These are phyloP conservation scores for Helichrysum umbraculigerum DNA, from an alignment of 129 eudicot species.

Conservation along the genomic window DNA sequence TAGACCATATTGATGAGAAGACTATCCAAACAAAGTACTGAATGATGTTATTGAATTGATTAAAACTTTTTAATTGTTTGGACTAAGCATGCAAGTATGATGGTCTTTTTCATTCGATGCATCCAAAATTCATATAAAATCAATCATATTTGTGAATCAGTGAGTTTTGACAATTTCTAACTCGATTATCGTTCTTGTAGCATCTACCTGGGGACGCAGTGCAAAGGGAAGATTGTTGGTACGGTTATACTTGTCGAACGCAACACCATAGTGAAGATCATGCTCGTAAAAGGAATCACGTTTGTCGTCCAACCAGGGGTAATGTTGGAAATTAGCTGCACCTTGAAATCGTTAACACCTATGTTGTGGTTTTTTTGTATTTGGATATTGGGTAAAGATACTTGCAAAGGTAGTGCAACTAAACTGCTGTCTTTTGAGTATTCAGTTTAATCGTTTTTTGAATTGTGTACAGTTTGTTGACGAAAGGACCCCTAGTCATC, in stretches of 20 bases:
- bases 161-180: neutral
- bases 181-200: conserved; percentile 34
- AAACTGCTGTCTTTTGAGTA: neutral
- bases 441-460: neutral
- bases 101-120: too few species aligned
- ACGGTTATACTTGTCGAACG: conserved; percentile 83
- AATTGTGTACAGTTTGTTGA: neutral
- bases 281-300: conserved; percentile 90
- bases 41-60: too few species aligned
- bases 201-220: conserved; percentile 56
- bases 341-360: neutral
- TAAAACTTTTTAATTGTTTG: too few species aligned
- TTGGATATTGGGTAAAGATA: neutral
- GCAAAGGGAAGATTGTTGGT: conserved; percentile 87
- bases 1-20: too few species aligned
- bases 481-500: neutral
- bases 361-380: neutral
- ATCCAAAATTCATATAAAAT: too few species aligned
- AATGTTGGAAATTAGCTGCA: conserved; percentile 27
- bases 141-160: too few species aligned
- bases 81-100: too few species aligned
- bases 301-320: conserved; percentile 91
- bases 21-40: too few species aligned
- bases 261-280: conserved; percentile 81
- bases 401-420: conserved; percentile 5